Base-by-base conservation (phyloP, 73 alveolate genomes). In the Paramecium biaurelia region DNA sequence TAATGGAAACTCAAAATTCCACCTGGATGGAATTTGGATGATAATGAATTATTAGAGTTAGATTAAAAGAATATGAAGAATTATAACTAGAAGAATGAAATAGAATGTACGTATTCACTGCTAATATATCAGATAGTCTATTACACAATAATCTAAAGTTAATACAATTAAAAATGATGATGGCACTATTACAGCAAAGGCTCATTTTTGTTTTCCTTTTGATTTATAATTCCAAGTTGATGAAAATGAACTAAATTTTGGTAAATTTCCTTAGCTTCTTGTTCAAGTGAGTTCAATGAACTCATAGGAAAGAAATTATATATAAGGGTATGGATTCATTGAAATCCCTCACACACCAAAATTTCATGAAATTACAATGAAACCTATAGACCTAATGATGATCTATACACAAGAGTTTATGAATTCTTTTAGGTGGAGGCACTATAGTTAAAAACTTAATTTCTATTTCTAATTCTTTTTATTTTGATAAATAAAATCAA, bases 271-370 rank as follows among this genome's bases (percentile, higher is more conserved):
- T 26, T 37, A 85, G 43, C 86, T 93, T 30, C 84, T 95, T 20
- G 37, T 95, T 47, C 85, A 95, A 72, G 95, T 95, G 2, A 95
- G 93, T 85, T 85, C 94, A 8, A 89, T 92, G 14, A 96, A 95
- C 23, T 88, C 87, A 8, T 93, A 94, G 94, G 76, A 74, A 28
- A 90, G 96, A 68, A 93, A 95, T 41, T 70, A 95, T 76, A 79
- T 93, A 28, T 94, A 95, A 74, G 98, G 98, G 5, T 95, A 95
- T 47, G 96, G 96, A 24, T 93, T 88, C 72, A 12, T 95, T 10
- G 89, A 92, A 57, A 41, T 93, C 8, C 96, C 96, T 5, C 57
- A 32, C 15, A 92, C 76, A 1, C 95, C 96, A 24, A 96, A 95
- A 49, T 89, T 10, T 57, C 96, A 95, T 85, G 93, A 95, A 63